Evolutionary conservation across 495 filamentous ascomycete genomes (phyloP), one percentile per base, ranked within the genome.

Genomic region (Neurospora intermedia): DNA sequence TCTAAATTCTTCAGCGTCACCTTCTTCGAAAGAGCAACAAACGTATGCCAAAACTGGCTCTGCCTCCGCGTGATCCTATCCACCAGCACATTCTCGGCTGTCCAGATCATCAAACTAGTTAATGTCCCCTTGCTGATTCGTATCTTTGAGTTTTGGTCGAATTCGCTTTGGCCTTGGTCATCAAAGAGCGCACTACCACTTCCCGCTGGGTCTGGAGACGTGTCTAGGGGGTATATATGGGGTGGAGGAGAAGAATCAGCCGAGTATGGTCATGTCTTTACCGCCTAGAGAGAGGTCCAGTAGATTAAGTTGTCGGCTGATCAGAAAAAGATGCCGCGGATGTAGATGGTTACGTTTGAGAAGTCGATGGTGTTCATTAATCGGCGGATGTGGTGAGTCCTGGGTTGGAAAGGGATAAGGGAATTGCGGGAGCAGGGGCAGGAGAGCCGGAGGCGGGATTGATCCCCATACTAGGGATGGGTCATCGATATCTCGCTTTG

Each of bases 101-200:
- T n/a, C n/a, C n/a, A n/a, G n/a, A n/a, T n/a, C n/a, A n/a, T n/a
- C n/a, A n/a, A n/a, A n/a, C n/a, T n/a, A n/a, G n/a, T n/a, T n/a
- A n/a, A n/a, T n/a, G n/a, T n/a, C n/a, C n/a, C 42, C 42, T 15
- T 43, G 79, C 72, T 78, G 75, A 45, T 85, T 85, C 48, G 76
- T 76, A 6, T 59, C 18, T 78, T 74, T 1, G 72, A 74, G 45
- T 83, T 83, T 69, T 83, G 45, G 69, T 84, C 82, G 70, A 84
- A n/a, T n/a, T 84, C 83, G 7, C 78, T 74, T 75, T 84, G 83
- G 11, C 83, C 83, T 70, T 84, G 82, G 45, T 81, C 83, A 71
- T 84, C 77, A 59, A 84, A 84, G 20, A 83, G 62, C 15, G 81
- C 82, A 72, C 78, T 81, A 11, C 81, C 81, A 15, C 41, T 43